Conservation (phyloP, 768 basidiomycete species). For the Tubosaeta brunneosetosa region DNA sequence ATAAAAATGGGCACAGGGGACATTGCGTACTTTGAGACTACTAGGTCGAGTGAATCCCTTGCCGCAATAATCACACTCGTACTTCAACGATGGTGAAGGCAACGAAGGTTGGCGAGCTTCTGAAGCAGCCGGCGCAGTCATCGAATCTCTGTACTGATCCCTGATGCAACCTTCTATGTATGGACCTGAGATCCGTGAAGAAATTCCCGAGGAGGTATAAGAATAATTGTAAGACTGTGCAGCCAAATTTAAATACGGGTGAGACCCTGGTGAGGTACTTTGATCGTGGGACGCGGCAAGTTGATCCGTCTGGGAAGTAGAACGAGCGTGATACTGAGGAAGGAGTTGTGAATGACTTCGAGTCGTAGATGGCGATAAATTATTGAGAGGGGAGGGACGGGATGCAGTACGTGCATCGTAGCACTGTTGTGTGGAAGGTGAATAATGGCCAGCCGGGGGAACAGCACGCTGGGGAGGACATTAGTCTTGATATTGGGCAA, state of each 20-base stretch:
- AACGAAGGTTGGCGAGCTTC: conserved; percentile 18
- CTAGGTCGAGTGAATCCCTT: conserved; percentile 81
- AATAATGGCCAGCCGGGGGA: conserved; percentile 17
- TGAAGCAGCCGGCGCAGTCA: conserved; percentile 2
- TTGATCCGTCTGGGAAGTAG: conserved; percentile 28
- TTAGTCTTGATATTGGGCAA: conserved; percentile 2
- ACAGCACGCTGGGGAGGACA: conserved; percentile 18
- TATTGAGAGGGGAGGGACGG: conserved; percentile 16
- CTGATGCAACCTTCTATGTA: conserved; percentile 14
- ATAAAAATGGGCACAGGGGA: not conserved
- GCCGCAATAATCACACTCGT: conserved; percentile 74
- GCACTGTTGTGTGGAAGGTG: conserved; percentile 22
- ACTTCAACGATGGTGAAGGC: conserved; percentile 45
- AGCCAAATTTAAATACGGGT: conserved; percentile 20
- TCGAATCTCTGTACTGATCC: conserved; percentile 18
- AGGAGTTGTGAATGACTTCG: conserved; percentile 21
- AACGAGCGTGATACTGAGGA: conserved; percentile 22
- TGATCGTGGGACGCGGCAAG: conserved; percentile 28
- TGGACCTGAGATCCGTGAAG: conserved; percentile 20
- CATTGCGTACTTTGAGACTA: conserved; percentile 61
- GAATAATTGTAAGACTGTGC: conserved; percentile 18
- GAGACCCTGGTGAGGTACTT: conserved; percentile 19
- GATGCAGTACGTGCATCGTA: conserved; percentile 22
- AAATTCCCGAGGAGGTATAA: conserved; percentile 9
- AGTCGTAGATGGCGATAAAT: conserved; percentile 20